Conservation (phyloP, 75 land plant species). For the Chamaecyparis obtusa region DNA sequence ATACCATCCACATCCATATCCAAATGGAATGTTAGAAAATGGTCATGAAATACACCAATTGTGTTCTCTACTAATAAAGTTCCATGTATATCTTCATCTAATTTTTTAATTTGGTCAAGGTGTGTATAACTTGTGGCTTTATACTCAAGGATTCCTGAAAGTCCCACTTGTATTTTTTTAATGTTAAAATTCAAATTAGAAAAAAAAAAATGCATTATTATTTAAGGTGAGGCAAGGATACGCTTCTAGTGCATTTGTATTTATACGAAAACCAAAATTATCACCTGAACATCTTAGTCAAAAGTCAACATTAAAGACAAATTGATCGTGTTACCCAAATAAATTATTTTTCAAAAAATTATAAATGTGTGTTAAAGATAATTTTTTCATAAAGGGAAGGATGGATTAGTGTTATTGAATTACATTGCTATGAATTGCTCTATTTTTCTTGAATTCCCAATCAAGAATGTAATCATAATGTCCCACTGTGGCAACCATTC, state of each 20-base stretch:
- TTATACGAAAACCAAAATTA: not conserved
- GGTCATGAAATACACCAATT: constrained; percentile 55
- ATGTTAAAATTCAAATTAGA: not conserved
- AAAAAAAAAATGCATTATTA: not conserved
- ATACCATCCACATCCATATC: constrained; percentile 69
- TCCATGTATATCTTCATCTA: constrained; percentile 16
- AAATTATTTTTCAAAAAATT: too few species aligned
- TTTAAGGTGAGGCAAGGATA: not conserved
- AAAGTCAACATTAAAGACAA: not conserved
- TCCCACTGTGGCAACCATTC: constrained; percentile 41
- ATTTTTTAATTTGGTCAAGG: constrained; percentile 15
- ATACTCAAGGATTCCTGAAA: constrained; percentile 45
- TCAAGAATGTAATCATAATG: constrained; percentile 58
- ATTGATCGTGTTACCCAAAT: not conserved
- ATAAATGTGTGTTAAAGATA: not conserved
- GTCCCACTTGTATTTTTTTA: constrained; percentile 25
- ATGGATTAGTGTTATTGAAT: not conserved
- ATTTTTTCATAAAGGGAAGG: not conserved
- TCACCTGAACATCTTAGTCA: not conserved
- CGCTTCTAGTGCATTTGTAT: not conserved
- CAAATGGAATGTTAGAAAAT: constrained; percentile 45
- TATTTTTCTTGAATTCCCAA: constrained; percentile 52
- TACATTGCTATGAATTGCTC: constrained; percentile 35
- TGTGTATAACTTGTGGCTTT: constrained; percentile 29
- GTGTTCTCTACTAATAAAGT: constrained; percentile 50